Percentiles rank a stretch among this genome's conserved stretches.
Conservation (phyloP, 768 basidiomycete species). For the Phaffia australis region DNA sequence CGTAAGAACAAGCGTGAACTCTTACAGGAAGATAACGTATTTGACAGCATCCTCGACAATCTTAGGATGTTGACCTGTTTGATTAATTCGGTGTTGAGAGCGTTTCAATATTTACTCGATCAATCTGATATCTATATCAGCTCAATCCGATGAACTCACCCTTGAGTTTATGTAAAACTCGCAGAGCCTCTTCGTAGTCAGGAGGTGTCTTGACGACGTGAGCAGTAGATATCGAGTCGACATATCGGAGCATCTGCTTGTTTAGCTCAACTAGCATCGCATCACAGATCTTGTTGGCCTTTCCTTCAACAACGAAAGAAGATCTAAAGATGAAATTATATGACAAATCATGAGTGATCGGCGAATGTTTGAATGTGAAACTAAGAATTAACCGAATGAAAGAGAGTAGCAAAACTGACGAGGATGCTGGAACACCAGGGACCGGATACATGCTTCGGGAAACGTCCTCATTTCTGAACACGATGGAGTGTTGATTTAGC, state of each 20-base stretch:
- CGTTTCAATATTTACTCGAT: constrained; percentile 1
- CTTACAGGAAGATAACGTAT: constrained; percentile 85
- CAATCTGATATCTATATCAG: neutral
- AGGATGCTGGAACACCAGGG: neutral
- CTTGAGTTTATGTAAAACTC: constrained; percentile 62
- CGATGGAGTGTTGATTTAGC: neutral
- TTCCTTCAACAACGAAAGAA: constrained; percentile 49
- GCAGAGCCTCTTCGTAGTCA: constrained; percentile 75
- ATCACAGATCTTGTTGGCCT: constrained; percentile 63
- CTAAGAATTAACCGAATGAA: neutral
- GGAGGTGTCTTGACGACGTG: constrained; percentile 85
- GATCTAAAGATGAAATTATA: constrained; percentile 42
- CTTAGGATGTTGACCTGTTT: constrained; percentile 51
- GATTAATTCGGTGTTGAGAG: constrained; percentile 2
- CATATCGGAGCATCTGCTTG: constrained; percentile 54
- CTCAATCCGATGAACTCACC: constrained; percentile 43
- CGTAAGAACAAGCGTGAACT: neutral
- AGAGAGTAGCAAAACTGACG: neutral
- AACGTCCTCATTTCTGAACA: constrained; percentile 33
- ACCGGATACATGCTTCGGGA: constrained; percentile 33
- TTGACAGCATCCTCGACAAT: constrained; percentile 93
- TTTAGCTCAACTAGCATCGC: constrained; percentile 63
- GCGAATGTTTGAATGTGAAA: neutral
- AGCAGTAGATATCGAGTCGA: constrained; percentile 84
- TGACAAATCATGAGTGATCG: no score